These are phyloP conservation scores for Botryosphaeria dothidea DNA, from an alignment of 2,329 filamentous ascomycete genomes.

Conservation along the genomic window DNA sequence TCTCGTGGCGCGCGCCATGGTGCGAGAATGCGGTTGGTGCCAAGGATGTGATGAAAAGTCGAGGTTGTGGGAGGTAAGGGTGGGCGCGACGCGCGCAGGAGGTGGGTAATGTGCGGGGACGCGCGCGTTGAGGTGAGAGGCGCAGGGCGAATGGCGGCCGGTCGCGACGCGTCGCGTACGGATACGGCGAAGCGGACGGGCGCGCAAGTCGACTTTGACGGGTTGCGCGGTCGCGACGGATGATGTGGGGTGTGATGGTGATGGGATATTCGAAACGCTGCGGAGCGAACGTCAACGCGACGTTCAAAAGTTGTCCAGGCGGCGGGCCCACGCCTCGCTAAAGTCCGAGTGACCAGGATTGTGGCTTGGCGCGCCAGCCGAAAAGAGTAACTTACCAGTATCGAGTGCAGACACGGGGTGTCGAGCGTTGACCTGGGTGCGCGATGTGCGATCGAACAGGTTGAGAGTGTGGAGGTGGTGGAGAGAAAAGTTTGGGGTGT, in stretches of 20 bases:
- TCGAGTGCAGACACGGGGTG: background rate
- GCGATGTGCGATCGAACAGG: background rate
- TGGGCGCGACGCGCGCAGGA: slow-evolving; percentile 4
- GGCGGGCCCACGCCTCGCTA: slow-evolving; percentile 9
- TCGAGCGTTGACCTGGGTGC: background rate
- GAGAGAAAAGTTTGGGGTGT: background rate
- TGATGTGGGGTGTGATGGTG: background rate
- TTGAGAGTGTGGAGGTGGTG: background rate
- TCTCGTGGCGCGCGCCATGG: slow-evolving; percentile 4
- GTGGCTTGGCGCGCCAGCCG: slow-evolving; percentile 8
- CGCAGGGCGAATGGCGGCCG: slow-evolving; percentile 4
- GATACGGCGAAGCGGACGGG: background rate
- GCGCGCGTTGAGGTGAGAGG: background rate
- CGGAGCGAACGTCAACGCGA: slow-evolving; percentile 10
- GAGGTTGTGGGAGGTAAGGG: background rate
- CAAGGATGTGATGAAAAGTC: background rate
- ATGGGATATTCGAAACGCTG: slow-evolving; percentile 13
- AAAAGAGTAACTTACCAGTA: slow-evolving; percentile 1
- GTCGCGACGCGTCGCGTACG: slow-evolving; percentile 5
- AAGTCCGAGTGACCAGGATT: background rate
- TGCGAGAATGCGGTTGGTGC: background rate
- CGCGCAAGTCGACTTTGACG: background rate
- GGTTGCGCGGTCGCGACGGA: background rate
- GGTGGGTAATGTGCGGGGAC: background rate
- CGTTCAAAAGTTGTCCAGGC: slow-evolving; percentile 15